Evolutionary conservation across 1,139 yeast species (phyloP).

Genomic region (Tardiomyces depauwii): DNA sequence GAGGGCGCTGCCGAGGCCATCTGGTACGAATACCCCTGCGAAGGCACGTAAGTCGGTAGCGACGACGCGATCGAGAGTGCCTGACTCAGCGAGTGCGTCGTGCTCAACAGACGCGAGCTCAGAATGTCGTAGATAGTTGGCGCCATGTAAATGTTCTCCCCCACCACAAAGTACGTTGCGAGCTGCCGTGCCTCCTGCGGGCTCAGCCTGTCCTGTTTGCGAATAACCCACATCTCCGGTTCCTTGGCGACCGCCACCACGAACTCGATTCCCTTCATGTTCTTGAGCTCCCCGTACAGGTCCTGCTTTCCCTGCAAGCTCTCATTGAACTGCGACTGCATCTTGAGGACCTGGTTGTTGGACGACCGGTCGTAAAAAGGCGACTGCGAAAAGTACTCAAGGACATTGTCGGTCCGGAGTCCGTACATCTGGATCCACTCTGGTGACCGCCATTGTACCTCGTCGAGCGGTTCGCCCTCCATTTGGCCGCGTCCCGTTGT

Average conservation of each 20-base stretch:
- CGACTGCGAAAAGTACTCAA: slow-evolving; percentile 85
- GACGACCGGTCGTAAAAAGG: slow-evolving; percentile 94
- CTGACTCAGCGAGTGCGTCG: slow-evolving; percentile 19
- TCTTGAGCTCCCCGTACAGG: slow-evolving; percentile 44
- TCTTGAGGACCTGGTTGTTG: slow-evolving; percentile 84
- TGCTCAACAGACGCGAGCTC: slow-evolving; percentile 39
- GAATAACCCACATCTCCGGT: slow-evolving; percentile 85
- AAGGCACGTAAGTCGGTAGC: slow-evolving; percentile 24
- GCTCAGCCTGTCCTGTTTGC: slow-evolving; percentile 61
- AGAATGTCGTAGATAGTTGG: slow-evolving; percentile 52
- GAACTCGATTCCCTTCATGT: slow-evolving; percentile 82
- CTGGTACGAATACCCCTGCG: slow-evolving; percentile 25
- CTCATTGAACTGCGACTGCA: slow-evolving; percentile 88
- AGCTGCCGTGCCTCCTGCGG: slow-evolving; percentile 43
- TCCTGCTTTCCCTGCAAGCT: slow-evolving; percentile 30
- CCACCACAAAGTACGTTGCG: slow-evolving; percentile 75
- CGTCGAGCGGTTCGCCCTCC: slow-evolving; percentile 41
- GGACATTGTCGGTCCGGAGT: slow-evolving; percentile 74
- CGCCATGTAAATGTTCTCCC: slow-evolving; percentile 88
- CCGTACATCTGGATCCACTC: slow-evolving; percentile 89
- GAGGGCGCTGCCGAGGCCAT: neutral
- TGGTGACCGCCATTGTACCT: slow-evolving; percentile 93
- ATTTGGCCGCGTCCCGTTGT: too few relatives aligned
- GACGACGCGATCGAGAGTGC: slow-evolving; percentile 23
- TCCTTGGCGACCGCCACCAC: slow-evolving; percentile 64